Evolutionary conservation across 441 rosid species (phyloP), one percentile per base, ranked within the genome.

Genomic region (Gossypium lobatum): DNA sequence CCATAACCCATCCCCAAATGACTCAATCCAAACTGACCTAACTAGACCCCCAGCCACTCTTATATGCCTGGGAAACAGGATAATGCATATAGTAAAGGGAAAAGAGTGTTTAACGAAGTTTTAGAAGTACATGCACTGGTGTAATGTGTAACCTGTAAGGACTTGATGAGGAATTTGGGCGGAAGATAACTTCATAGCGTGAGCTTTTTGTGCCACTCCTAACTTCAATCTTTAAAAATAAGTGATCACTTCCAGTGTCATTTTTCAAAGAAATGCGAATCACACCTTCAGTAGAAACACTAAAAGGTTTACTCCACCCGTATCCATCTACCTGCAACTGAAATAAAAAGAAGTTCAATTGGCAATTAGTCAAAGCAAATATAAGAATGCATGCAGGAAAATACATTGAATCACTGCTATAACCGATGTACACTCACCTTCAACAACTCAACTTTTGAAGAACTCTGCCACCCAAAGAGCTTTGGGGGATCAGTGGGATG

Each of bases 131-230:
- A 62, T n/a, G 68, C 60, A 64, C 25, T 53, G 75, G 57, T 50
- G 58, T 64, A 66, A 13, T 59, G 62, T 66, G 74, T 68, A 77
- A 96, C 99, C 99, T 96, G 95, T 96, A 96, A 74, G 97, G 97
- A 75, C 97, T 86, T 72, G 97, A 92, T 54, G 81, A 80, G 52
- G 96, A 89, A 86, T 91, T 85, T 20, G 93, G 95, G 78, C 98
- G 92, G 85, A 96, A 86, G 80, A 93, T 83, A 75, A 96, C 97
- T 91, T 96, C 99, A 53, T 86, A 91, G 75, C 89, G 94, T 46
- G 99, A 93, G 79, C 78, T 85, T 83, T 92, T 93, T 70, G 98
- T 82, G 79, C 98, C 99, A 77, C 95, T 89, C 87, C 99, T 83
- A 75, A 96, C 96, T 83, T 89, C 91, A 74, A 91, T 88, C 84